Conservation (phyloP, 768 basidiomycete species). For the Auriscalpium microsporum region DNA sequence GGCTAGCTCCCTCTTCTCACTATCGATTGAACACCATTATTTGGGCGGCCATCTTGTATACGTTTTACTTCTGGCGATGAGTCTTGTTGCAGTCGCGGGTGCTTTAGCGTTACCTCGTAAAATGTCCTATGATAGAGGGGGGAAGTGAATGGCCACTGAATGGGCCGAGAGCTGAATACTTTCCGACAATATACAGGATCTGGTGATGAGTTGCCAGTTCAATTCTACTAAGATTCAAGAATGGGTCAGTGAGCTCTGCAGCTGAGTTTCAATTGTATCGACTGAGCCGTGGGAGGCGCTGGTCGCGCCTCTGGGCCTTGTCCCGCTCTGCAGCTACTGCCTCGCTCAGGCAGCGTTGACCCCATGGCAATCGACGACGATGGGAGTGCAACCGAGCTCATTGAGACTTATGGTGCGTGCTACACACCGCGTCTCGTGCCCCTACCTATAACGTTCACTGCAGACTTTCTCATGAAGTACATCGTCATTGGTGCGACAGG, state of each 20-base stretch:
- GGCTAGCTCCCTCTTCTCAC: slow-evolving; percentile 44
- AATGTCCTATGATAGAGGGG: too few relatives aligned
- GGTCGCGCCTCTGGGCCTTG: too few relatives aligned
- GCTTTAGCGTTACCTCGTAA: too few relatives aligned
- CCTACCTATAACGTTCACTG: not conserved
- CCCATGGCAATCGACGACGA: slow-evolving; percentile 58
- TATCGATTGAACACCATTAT: slow-evolving; percentile 34
- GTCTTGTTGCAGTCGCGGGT: not conserved
- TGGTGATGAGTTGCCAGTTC: too few relatives aligned
- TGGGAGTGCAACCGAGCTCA: slow-evolving; percentile 80
- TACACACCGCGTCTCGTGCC: not conserved
- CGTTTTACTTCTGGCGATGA: not conserved
- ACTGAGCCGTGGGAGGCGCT: too few relatives aligned
- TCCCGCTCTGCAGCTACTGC: too few relatives aligned
- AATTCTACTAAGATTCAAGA: too few relatives aligned
- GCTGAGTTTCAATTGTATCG: too few relatives aligned
- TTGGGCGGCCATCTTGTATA: slow-evolving; percentile 36
- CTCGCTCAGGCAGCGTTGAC: not conserved
- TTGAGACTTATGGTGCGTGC: slow-evolving; percentile 82
- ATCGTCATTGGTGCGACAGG: slow-evolving; percentile 76
- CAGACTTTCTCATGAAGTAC: slow-evolving; percentile 98
- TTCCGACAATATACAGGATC: too few relatives aligned
- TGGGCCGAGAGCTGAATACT: too few relatives aligned
- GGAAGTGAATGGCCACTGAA: too few relatives aligned
- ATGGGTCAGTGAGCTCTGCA: too few relatives aligned